phyloP scores from a whole-genome alignment of 805 yeast species.

The Metschnikowia chrysomelidarum region DNA sequence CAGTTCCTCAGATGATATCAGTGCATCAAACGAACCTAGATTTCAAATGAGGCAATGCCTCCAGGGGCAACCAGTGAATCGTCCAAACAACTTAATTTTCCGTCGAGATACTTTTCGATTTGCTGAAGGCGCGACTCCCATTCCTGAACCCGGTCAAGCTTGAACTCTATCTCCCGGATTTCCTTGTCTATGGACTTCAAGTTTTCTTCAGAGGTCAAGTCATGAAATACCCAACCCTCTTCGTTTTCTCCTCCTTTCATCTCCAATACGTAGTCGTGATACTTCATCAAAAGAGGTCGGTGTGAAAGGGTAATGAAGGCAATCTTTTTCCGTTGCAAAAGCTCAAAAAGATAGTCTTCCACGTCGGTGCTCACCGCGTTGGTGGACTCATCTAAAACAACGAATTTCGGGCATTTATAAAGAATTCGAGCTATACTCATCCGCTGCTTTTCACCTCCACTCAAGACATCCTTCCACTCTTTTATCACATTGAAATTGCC shows the following conservation, averaged over 20 bases:
- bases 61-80: constrained; percentile 11
- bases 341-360: constrained; percentile 81
- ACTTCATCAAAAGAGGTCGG: constrained; percentile 78
- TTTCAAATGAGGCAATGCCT: constrained; percentile 12
- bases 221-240: constrained; percentile 45
- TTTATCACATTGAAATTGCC: constrained; percentile 52
- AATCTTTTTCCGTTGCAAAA: constrained; percentile 64
- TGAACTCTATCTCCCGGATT: constrained; percentile 60
- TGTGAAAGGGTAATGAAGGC: constrained; percentile 82
- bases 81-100: constrained; percentile 22
- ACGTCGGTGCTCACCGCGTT: constrained; percentile 88
- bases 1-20: neutral
- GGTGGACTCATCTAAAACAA: constrained; percentile 89
- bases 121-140: constrained; percentile 61
- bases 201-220: constrained; percentile 63
- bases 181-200: constrained; percentile 71
- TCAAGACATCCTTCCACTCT: constrained; percentile 87
- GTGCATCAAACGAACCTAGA: constrained; percentile 2
- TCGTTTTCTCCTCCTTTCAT: constrained; percentile 52
- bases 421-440: constrained; percentile 83
- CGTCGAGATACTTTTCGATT: constrained; percentile 53
- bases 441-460: constrained; percentile 96
- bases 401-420: constrained; percentile 77
- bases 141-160: constrained; percentile 55
- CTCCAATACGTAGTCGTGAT: constrained; percentile 75